Evolutionary conservation across 495 filamentous ascomycete species (phyloP).

Genomic region (Chaetomium tenue): DNA sequence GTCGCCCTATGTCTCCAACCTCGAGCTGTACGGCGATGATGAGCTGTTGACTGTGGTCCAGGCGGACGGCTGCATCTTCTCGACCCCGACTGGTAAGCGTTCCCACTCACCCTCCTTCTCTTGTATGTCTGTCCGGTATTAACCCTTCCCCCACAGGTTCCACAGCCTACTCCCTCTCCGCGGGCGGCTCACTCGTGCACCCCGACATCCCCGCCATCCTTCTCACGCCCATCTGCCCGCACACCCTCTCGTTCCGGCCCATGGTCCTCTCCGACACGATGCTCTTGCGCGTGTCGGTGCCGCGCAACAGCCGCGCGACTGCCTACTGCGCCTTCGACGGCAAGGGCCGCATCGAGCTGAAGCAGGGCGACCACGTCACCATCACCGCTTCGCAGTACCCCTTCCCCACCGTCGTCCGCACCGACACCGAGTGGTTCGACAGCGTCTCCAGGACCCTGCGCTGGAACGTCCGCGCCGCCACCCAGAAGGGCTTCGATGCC

Average conservation of each 20-base stretch:
- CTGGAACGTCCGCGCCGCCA: conserved; percentile 86
- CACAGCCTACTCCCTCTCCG: conserved; percentile 93
- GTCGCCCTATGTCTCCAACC: conserved; percentile 92
- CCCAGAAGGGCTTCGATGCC: conserved; percentile 76
- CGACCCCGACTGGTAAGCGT: conserved; percentile 77
- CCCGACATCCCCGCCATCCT: conserved; percentile 97
- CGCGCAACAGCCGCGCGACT: conserved; percentile 77
- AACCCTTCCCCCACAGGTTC: conserved; percentile 52
- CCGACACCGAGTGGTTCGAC: conserved; percentile 88
- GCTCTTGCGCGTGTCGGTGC: conserved; percentile 82
- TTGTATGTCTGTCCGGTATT: conserved; percentile 8
- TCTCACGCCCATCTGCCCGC: conserved; percentile 94
- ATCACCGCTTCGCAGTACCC: conserved; percentile 93
- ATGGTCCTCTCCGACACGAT: conserved; percentile 98
- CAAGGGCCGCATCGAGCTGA: conserved; percentile 88
- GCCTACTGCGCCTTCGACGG: conserved; percentile 97
- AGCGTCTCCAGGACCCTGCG: conserved; percentile 84
- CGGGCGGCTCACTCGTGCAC: conserved; percentile 92
- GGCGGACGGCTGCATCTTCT: conserved; percentile 96
- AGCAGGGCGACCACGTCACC: conserved; percentile 88
- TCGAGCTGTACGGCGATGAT: conserved; percentile 92
- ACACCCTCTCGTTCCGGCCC: conserved; percentile 92
- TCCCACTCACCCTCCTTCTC: neutral
- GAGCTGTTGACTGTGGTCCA: conserved; percentile 90
- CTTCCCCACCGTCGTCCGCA: conserved; percentile 86